A percentile compares a stretch with the other conserved stretches of the same genome.
Evolutionary conservation across 2,329 filamentous ascomycete genomes (phyloP).

Genomic region (Dactylellina haptotyla): DNA sequence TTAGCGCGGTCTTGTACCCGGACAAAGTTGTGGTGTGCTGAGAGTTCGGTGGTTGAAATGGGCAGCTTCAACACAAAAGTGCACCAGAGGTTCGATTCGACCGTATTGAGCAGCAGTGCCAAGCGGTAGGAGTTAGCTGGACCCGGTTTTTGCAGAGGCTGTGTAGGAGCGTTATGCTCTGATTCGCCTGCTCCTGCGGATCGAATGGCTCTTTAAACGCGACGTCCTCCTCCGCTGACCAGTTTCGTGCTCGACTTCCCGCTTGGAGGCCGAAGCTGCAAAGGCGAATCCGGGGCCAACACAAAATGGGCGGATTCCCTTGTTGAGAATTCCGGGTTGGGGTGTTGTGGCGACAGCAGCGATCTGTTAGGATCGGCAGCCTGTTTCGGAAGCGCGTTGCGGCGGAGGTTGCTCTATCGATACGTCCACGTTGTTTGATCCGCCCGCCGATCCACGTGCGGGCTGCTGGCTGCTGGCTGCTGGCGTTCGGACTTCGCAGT

Average conservation of each 20-base stretch:
- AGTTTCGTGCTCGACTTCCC: not conserved
- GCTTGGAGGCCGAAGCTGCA: not conserved
- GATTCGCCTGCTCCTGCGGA: not conserved
- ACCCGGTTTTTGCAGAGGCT: not conserved
- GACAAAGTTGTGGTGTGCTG: not conserved
- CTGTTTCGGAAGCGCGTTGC: too few species aligned
- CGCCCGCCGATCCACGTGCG: too few species aligned
- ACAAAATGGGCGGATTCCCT: too few species aligned
- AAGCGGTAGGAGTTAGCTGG: not conserved
- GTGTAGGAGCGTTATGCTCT: not conserved
- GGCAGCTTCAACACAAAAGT: not conserved
- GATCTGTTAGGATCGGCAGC: too few species aligned
- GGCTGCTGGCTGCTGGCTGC: too few species aligned
- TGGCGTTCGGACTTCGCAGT: too few species aligned
- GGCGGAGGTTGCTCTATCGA: too few species aligned
- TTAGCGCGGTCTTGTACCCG: not conserved
- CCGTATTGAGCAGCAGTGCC: not conserved
- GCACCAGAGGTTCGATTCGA: not conserved
- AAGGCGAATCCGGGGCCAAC: too few species aligned
- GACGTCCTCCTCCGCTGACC: not conserved
- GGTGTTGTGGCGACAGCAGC: too few species aligned
- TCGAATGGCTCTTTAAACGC: too few species aligned
- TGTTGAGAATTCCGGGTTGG: too few species aligned
- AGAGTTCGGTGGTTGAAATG: not conserved
- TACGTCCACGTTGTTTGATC: too few species aligned